Base-by-base conservation (phyloP, 2,329 filamentous ascomycete genomes). In the Scedosporium boydii region DNA sequence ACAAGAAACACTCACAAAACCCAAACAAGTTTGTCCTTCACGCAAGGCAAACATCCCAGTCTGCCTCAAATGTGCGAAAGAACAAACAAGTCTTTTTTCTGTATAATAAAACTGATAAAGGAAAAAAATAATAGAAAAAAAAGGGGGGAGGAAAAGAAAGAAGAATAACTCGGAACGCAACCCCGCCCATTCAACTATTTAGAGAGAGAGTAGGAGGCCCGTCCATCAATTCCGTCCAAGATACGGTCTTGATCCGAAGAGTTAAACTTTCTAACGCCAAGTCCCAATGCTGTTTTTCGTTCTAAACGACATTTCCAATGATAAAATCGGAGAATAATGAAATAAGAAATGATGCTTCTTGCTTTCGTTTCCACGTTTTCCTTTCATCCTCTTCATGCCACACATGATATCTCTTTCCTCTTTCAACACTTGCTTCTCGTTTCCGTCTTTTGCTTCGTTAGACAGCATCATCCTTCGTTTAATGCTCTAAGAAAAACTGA, bases 71-170 rank as follows among this genome's bases (percentile, higher is more conserved):
- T 38, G 34, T 38, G 34, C 34, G 1, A 38, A 38, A 38, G 34
- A 38, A 38, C 9, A 38, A 38, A 38, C 34, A 38, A 38, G 34
- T 38, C 34, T 38, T 38, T 38, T 38, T 34, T 34, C 29, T 38
- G 34, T 38, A 38, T 38, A 38, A 38, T 38, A 38, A 38, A 38
- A 38, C 34, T 38, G 34, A 38, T 38, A 38, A 38, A 38, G 34
- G 34, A 70, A 71, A 70, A 65, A 69, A n/a, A 4, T 46, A 21
- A n/a, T 18, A 46, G 44, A 34, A 34, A 34, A 23, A 23, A 48
- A 18, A 48, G 6, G n/a, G 21, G 29, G 4, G 65, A 64, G 64
- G 67, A 59, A 64, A 67, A 70, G 66, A 70, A 72, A 69, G 67
- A 69, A 73, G 70, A 70, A 64, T 66, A 68, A 58, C 65, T 64